A percentile compares a stretch with the other conserved stretches of the same genome.
These are phyloP conservation scores for Mrakiaceae sp. DNA, from an alignment of 1,284 basidiomycete species.

Conservation along the genomic window DNA sequence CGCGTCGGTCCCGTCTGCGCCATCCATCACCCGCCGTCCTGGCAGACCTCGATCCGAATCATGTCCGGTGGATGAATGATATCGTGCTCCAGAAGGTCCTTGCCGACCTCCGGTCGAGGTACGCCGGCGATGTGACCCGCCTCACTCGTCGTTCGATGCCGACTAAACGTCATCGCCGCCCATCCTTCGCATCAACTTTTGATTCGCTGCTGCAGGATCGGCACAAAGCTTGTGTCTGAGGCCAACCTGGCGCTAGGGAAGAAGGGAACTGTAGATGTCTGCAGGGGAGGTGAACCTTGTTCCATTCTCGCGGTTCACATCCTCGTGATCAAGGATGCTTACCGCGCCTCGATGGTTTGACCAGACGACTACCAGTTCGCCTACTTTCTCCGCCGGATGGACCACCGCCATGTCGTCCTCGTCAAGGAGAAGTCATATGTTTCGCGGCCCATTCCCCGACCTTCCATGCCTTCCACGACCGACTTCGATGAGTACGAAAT, in stretches of 20 bases:
- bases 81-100: slow-evolving; percentile 6
- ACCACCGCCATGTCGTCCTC: slow-evolving; percentile 12
- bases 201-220: neutral
- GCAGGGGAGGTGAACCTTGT: no score
- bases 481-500: neutral
- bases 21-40: neutral
- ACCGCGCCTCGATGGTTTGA: neutral
- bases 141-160: no score
- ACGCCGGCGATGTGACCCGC: no score
- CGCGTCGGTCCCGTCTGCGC: neutral
- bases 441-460: neutral
- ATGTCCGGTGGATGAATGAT: slow-evolving; percentile 14
- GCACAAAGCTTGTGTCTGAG: neutral
- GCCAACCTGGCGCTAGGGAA: neutral
- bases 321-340: neutral
- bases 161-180: no score
- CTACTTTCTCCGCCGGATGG: slow-evolving; percentile 10
- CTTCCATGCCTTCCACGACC: neutral
- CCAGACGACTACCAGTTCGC: slow-evolving; percentile 13
- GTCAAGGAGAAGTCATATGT: slow-evolving; percentile 10
- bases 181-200: no score
- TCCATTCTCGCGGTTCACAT: neutral
- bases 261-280: neutral
- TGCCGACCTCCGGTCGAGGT: slow-evolving; percentile 7
- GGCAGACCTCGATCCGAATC: slow-evolving; percentile 9